phyloP scores from a whole-genome alignment of 495 filamentous ascomycete species.

The Lepraria neglecta region DNA sequence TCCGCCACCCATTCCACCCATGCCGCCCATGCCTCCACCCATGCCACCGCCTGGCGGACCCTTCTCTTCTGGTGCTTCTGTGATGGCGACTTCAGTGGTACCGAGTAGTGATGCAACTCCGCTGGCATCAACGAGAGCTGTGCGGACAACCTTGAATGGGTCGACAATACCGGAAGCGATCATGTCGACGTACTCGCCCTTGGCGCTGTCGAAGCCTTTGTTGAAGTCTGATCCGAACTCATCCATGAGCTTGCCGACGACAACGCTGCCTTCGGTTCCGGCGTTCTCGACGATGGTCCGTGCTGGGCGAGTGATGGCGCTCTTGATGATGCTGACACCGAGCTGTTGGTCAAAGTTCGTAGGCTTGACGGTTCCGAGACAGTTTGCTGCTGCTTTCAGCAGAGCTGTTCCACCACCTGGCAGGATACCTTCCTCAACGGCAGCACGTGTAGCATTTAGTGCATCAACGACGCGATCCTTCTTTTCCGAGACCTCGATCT shows the following conservation, averaged over 20 bases:
- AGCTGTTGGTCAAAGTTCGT: conserved; percentile 99
- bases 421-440: conserved; percentile 97
- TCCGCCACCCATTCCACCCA: conserved; percentile 66
- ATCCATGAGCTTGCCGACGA: conserved; percentile 96
- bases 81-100: conserved; percentile 95
- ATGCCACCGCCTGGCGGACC: conserved; percentile 59
- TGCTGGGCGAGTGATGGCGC: conserved; percentile 90
- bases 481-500: conserved; percentile 99
- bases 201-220: conserved; percentile 92
- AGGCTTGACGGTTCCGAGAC: conserved; percentile 71
- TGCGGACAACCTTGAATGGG: conserved; percentile 98
- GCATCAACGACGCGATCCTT: conserved; percentile 99
- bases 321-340: conserved; percentile 94
- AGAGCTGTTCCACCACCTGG: conserved; percentile 97
- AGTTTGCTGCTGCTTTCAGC: conserved; percentile 91
- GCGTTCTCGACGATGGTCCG: conserved; percentile 97
- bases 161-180: conserved; percentile 94
- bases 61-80: conserved; percentile 95
- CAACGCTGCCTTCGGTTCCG: conserved; percentile 88
- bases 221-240: conserved; percentile 92
- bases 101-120: conserved; percentile 95
- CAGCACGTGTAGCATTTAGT: conserved; percentile 94
- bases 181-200: conserved; percentile 98
- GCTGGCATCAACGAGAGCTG: conserved; percentile 85
- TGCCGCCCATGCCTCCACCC: conserved; percentile 54